Percentiles rank a stretch among this genome's conserved stretches.
phyloP scores from a whole-genome alignment of 1,284 basidiomycete genomes.

The Hemileia vastatrix region DNA sequence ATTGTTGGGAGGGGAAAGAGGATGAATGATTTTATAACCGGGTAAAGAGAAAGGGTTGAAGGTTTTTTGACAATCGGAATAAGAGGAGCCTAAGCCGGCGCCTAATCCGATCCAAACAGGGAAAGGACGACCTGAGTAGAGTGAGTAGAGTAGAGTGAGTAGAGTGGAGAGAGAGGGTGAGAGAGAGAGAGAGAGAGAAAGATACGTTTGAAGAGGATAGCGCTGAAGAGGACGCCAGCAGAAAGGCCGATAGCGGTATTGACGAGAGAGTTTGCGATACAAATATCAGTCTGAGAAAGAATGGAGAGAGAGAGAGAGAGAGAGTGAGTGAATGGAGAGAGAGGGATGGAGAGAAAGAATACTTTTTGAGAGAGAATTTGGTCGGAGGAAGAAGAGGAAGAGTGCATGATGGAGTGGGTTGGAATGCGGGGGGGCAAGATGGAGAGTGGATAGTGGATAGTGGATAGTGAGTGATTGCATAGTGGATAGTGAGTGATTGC shows the following conservation, averaged over 20 bases:
- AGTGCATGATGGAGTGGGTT: too few species aligned
- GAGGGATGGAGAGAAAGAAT: too few species aligned
- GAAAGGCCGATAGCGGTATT: slow-evolving; percentile 45
- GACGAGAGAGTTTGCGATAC: slow-evolving; percentile 44
- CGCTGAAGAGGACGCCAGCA: slow-evolving; percentile 42
- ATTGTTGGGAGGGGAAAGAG: slow-evolving; percentile 20
- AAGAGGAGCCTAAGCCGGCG: slow-evolving; percentile 41
- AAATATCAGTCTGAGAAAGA: slow-evolving; percentile 36
- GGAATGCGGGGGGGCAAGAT: too few species aligned
- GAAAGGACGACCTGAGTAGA: slow-evolving; percentile 39
- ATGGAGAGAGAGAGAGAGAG: too few species aligned
- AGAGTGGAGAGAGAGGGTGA: neutral
- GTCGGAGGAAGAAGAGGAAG: too few species aligned
- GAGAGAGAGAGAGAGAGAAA: slow-evolving; percentile 5
- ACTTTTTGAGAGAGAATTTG: too few species aligned
- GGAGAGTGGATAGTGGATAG: too few species aligned
- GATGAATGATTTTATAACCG: slow-evolving; percentile 39
- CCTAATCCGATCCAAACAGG: slow-evolving; percentile 45
- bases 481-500: too few species aligned
- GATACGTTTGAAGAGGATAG: slow-evolving; percentile 38
- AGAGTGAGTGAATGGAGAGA: too few species aligned
- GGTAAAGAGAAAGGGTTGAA: slow-evolving; percentile 44
- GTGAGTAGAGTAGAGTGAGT: neutral
- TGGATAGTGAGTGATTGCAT: too few species aligned
- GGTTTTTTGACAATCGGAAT: slow-evolving; percentile 44